phyloP scores from a whole-genome alignment of 768 basidiomycete genomes.

The Boletus fagicola region DNA sequence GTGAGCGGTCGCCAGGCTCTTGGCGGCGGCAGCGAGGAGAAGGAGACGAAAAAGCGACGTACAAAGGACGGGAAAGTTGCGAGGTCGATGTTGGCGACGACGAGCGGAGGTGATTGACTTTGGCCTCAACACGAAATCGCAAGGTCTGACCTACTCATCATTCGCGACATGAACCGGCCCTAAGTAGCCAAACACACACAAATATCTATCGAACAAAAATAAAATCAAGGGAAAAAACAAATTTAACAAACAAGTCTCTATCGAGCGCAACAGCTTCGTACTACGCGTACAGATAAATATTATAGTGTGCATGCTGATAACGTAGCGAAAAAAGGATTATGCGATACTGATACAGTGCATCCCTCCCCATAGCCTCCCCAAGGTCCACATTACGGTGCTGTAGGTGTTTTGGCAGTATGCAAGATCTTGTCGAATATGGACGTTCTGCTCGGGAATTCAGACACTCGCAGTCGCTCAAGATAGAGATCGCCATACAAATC shows the following conservation, averaged over 20 bases:
- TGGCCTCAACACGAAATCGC: slow-evolving; percentile 30
- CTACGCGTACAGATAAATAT: slow-evolving; percentile 29
- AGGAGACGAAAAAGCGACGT: slow-evolving; percentile 11
- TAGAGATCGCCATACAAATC: slow-evolving; percentile 25
- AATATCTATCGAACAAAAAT: slow-evolving; percentile 6
- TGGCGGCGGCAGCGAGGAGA: neutral
- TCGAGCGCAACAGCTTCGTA: neutral
- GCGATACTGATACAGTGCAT: slow-evolving; percentile 35
- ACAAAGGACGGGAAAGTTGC: slow-evolving; percentile 18
- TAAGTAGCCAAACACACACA: slow-evolving; percentile 35
- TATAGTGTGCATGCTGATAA: slow-evolving; percentile 24
- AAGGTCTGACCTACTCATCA: slow-evolving; percentile 18
- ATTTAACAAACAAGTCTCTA: neutral
- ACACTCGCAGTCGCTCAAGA: slow-evolving; percentile 3
- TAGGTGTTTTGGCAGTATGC: slow-evolving; percentile 31
- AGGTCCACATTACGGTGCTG: slow-evolving; percentile 28
- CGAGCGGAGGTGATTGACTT: slow-evolving; percentile 28
- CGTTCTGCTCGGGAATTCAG: slow-evolving; percentile 14
- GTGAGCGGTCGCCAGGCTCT: slow-evolving; percentile 19
- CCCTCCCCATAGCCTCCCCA: slow-evolving; percentile 10
- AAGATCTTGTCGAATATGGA: slow-evolving; percentile 20
- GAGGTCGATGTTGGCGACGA: slow-evolving; percentile 31
- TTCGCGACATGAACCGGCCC: slow-evolving; percentile 32
- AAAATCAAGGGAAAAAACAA: neutral
- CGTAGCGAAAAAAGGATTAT: slow-evolving; percentile 21